phyloP scores from a whole-genome alignment of 176 grass and related monocot genomes.

The Bonia amplexicaulis region DNA sequence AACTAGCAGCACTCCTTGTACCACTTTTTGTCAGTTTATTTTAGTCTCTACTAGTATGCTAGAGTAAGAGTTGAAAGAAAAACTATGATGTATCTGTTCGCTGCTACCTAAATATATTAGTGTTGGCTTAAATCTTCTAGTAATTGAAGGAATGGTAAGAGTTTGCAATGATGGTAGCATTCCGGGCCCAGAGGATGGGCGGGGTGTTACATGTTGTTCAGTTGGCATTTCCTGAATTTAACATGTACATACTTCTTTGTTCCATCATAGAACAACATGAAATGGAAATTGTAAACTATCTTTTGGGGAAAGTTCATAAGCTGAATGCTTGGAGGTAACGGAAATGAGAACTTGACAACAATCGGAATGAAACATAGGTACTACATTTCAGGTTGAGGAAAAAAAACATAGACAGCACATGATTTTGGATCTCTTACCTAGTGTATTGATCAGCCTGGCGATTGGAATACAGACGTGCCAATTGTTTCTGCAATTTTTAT shows the following conservation, averaged over 20 bases:
- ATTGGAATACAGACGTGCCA: not conserved
- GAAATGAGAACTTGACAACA: not conserved
- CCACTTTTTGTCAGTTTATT: no score
- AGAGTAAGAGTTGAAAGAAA: no score
- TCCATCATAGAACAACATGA: not conserved
- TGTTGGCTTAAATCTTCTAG: no score
- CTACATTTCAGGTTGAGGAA: not conserved
- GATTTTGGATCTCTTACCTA: not conserved
- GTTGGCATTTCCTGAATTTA: not conserved
- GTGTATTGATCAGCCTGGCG: not conserved
- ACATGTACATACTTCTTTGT: not conserved
- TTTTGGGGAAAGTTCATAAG: not conserved
- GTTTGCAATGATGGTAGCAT: no score
- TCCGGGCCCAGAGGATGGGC: no score
- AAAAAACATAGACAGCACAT: not conserved
- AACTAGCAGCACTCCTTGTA: no score
- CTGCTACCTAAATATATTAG: no score
- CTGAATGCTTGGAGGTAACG: not conserved
- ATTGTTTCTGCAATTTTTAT: constrained; percentile 4
- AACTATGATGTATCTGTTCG: no score
- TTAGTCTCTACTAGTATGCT: no score
- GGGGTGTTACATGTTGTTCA: no score
- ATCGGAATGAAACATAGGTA: not conserved
- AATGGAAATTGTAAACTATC: not conserved
- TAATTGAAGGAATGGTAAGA: no score